Evolutionary conservation across 148 eudicot genomes (phyloP).

Genomic region (Amaranthus palmeri): DNA sequence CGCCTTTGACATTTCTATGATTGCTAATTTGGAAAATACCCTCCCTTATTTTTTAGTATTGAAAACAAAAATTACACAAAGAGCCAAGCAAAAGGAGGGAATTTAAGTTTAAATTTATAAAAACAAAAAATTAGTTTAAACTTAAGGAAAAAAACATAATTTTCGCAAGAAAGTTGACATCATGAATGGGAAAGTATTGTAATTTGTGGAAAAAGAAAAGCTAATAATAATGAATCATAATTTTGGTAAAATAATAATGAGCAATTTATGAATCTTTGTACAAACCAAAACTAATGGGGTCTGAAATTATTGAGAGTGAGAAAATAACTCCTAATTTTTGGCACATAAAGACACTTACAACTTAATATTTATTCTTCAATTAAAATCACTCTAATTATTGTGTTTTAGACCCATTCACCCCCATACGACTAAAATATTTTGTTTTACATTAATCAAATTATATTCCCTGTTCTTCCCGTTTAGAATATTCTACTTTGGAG

Average conservation of each 20-base stretch:
- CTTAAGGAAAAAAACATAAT: neutral
- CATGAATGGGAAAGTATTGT: neutral
- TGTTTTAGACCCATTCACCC: neutral
- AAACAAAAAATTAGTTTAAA: no score
- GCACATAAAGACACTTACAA: conserved; percentile 8
- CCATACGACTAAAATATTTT: neutral
- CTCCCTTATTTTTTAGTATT: no score
- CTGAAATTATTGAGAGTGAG: neutral
- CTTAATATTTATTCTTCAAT: neutral
- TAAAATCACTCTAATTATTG: conserved; percentile 11
- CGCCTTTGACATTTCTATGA: no score
- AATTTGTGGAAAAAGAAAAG: neutral
- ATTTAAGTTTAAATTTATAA: no score
- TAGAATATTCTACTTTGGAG: no score
- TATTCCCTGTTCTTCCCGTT: no score
- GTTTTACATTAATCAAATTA: no score
- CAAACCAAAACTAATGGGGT: neutral
- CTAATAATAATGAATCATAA: neutral
- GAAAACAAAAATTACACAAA: no score
- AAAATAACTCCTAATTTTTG: neutral
- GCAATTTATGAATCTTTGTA: neutral
- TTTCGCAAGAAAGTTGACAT: neutral
- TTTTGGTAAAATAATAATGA: neutral
- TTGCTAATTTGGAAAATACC: no score
- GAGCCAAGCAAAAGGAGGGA: no score